Evolutionary conservation across 139 green algal species (phyloP).

Genomic region (Coelastrella sp.): DNA sequence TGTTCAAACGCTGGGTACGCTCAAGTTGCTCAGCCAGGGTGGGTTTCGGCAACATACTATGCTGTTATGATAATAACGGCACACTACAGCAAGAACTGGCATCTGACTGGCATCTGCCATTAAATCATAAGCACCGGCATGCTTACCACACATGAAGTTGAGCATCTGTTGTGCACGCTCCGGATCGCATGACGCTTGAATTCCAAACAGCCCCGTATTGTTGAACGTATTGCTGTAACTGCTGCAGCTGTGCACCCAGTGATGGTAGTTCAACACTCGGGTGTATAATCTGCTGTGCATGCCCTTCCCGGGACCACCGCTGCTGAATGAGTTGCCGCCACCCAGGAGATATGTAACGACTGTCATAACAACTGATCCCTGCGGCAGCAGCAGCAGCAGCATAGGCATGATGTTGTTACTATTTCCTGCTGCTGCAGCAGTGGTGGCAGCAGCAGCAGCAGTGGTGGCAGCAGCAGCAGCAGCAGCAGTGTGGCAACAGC

Average conservation of each 20-base stretch:
- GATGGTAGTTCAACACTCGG: constrained; percentile 89
- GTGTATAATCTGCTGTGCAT: constrained; percentile 98
- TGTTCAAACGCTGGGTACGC: constrained; percentile 88
- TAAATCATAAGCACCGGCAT: too few species aligned
- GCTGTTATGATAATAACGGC: too few species aligned
- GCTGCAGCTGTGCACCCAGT: constrained; percentile 88
- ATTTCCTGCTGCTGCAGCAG: neutral
- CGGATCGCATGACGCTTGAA: constrained; percentile 71
- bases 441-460: neutral
- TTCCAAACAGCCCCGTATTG: constrained; percentile 90
- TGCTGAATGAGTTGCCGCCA: constrained; percentile 92
- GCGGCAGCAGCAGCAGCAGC: constrained; percentile 30
- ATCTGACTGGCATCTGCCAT: too few species aligned
- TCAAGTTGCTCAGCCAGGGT: constrained; percentile 87
- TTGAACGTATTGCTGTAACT: constrained; percentile 93
- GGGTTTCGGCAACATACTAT: too few species aligned
- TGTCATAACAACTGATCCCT: constrained; percentile 53
- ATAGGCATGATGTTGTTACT: too few species aligned
- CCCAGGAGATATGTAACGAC: constrained; percentile 94
- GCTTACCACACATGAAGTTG: constrained; percentile 64
- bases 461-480: too few species aligned
- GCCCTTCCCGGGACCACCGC: constrained; percentile 93
- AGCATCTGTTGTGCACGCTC: constrained; percentile 61
- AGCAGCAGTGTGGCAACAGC: too few species aligned
- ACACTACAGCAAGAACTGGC: too few species aligned